Base-by-base conservation (phyloP, 805 yeast genomes). In the Debaryomyces prosopidis region DNA sequence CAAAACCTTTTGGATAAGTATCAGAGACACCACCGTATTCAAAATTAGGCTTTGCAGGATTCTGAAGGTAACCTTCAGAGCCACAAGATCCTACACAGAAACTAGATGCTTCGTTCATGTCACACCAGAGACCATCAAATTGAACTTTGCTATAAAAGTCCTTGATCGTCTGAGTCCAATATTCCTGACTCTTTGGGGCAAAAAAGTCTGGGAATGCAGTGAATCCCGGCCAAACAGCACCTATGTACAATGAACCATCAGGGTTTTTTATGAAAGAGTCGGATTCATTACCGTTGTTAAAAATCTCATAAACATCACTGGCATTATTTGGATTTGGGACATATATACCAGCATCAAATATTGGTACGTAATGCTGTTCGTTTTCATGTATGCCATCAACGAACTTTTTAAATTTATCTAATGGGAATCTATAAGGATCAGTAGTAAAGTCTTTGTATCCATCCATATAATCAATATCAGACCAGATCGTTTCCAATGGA, bases 41-140 rank as follows among this genome's bases (percentile, higher is more conserved):
- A 39, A 54, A 52, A 12, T 56, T 54, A 10, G 59, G 57, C 4
- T 46, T 44, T 5, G 46, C 60, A 23, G 60, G 60, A 44, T 57
- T 57, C 28, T 53, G 52, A 19, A 19, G 31, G 35, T 42, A 36
- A 20, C 44, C 47, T 5, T 54, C 58, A 9, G 52, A 39, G 19
- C 64, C 65, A 49, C 65, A 58, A n/a, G 64, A 57, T 5, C 69
- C 67, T 17, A 60, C 65, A 48, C 68, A 63, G 56, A 60, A 64
- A 3, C 63, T 57, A 17, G 62, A 53, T 2, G 49, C 65, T 40
- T 61, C 66, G 44, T 59, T 58, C 63, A 58, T 59, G 38, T 59
- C 63, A 17, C 51, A 38, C 60, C 60, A 57, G 32, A 57, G 52
- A 27, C 59, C 60, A 43, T 57, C 60, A 39, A 45, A 59, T 16